phyloP scores from a whole-genome alignment of 805 yeast genomes.

The Schwanniomyces yamadae region DNA sequence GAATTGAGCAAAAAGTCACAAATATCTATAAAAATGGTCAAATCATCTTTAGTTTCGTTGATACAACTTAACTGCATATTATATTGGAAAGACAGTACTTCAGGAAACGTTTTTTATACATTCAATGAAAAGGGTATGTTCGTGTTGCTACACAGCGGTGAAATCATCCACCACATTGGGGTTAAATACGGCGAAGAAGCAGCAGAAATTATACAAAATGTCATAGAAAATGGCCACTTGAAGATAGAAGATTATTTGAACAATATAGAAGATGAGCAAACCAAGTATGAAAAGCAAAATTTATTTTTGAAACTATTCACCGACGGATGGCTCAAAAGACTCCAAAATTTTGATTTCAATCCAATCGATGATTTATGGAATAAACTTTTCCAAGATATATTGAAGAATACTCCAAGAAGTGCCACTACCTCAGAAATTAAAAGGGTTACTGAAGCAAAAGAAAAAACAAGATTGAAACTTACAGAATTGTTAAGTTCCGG shows the following conservation, averaged over 20 bases:
- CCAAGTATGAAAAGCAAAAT: conserved; percentile 14
- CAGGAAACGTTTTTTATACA: conserved; percentile 47
- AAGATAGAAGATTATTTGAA: conserved; percentile 48
- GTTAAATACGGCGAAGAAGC: conserved; percentile 40
- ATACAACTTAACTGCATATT: conserved; percentile 76
- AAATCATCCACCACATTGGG: conserved; percentile 57
- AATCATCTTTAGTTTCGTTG: conserved; percentile 68
- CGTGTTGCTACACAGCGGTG: conserved; percentile 72
- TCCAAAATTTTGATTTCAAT: conserved; percentile 30
- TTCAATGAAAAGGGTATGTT: conserved; percentile 65
- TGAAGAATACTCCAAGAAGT: conserved; percentile 35
- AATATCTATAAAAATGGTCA: conserved; percentile 51
- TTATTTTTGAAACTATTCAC: conserved; percentile 26
- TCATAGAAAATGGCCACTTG: conserved; percentile 68
- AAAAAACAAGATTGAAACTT: conserved; percentile 42
- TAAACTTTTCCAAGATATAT: conserved; percentile 32
- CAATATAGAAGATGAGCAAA: conserved; percentile 20
- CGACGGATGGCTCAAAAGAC: conserved; percentile 37
- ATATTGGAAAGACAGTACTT: conserved; percentile 52
- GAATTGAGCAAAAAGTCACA: conserved; percentile 51
- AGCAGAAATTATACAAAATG: conserved; percentile 67
- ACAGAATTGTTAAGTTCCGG: conserved; percentile 34
- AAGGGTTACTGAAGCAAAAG: conserved; percentile 59
- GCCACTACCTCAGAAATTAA: conserved; percentile 40
- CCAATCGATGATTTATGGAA: conserved; percentile 42